Evolutionary conservation across 305 asterid genomes (phyloP).

Genomic region (Fraxinus floribunda): DNA sequence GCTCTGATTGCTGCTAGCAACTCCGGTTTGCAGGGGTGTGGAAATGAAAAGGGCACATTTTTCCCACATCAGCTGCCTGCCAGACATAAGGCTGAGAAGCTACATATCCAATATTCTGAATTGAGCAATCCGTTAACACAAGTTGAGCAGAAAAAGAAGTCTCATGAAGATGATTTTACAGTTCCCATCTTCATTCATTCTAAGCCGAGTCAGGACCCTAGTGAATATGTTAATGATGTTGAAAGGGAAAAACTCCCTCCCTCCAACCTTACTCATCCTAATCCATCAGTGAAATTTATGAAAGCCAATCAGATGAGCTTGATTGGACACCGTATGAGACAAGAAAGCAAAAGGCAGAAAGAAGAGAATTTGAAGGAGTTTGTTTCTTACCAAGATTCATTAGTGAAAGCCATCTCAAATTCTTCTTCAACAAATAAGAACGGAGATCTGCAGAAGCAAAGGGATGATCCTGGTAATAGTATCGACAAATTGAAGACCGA

Average conservation of each 20-base stretch:
- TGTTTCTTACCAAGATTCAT: slow-evolving; percentile 4
- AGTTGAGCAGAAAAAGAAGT: slow-evolving; percentile 36
- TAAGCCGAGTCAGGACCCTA: slow-evolving; percentile 14
- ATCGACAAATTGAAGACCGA: slow-evolving; percentile 11
- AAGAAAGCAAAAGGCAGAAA: slow-evolving; percentile 22
- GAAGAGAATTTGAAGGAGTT: slow-evolving; percentile 25
- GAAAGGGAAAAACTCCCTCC: slow-evolving; percentile 30
- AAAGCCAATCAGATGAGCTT: slow-evolving; percentile 16
- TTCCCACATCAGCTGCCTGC: slow-evolving; percentile 39
- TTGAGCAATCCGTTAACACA: slow-evolving; percentile 28
- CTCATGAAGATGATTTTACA: slow-evolving; percentile 47
- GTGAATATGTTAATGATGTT: slow-evolving; percentile 17
- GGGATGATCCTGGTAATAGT: slow-evolving; percentile 11
- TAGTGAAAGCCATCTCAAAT: slow-evolving; percentile 21
- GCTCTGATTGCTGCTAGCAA: slow-evolving; percentile 15
- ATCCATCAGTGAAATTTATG: slow-evolving; percentile 21
- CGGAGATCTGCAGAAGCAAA: neutral
- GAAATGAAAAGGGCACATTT: slow-evolving; percentile 35
- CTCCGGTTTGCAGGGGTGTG: slow-evolving; percentile 39
- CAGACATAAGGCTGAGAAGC: slow-evolving; percentile 36
- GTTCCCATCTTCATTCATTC: slow-evolving; percentile 51
- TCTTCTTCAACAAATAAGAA: slow-evolving; percentile 20
- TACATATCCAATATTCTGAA: slow-evolving; percentile 37
- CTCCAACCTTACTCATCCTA: slow-evolving; percentile 24
- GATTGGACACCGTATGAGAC: slow-evolving; percentile 15